phyloP scores from a whole-genome alignment of 805 yeast species.

The Candida nemodendra region DNA sequence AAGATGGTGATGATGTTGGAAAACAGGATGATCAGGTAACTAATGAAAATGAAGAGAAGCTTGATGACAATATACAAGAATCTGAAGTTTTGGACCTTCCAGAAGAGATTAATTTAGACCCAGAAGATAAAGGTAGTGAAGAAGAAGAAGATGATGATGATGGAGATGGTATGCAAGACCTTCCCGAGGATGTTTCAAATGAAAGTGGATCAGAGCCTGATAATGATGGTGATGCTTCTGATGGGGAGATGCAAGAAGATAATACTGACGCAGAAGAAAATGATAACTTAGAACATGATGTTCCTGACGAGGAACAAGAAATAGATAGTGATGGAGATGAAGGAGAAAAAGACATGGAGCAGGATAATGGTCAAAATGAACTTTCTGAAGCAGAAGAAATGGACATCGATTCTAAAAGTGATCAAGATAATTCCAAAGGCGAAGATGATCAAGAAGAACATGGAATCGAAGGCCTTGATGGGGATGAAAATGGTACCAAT shows the following conservation, averaged over 20 bases:
- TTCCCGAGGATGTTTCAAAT: neutral
- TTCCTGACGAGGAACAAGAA: slow-evolving; percentile 25
- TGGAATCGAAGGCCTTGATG: slow-evolving; percentile 17
- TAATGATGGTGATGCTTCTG: slow-evolving; percentile 23
- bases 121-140: slow-evolving; percentile 60
- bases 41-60: slow-evolving; percentile 64
- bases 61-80: slow-evolving; percentile 77
- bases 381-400: slow-evolving; percentile 32
- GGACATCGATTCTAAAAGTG: slow-evolving; percentile 24
- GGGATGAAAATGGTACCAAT: slow-evolving; percentile 32
- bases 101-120: slow-evolving; percentile 86
- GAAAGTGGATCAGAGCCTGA: slow-evolving; percentile 13
- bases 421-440: slow-evolving; percentile 25
- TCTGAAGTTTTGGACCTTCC: slow-evolving; percentile 86
- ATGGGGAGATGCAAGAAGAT: slow-evolving; percentile 16
- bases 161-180: slow-evolving; percentile 20
- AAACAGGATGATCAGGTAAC: slow-evolving; percentile 79
- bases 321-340: slow-evolving; percentile 18
- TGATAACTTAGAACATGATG: slow-evolving; percentile 26
- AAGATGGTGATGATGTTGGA: slow-evolving; percentile 69
- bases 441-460: slow-evolving; percentile 27
- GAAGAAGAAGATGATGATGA: slow-evolving; percentile 38
- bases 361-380: slow-evolving; percentile 22
- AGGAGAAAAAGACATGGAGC: slow-evolving; percentile 29
- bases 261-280: slow-evolving; percentile 22